These are phyloP conservation scores for Pestalotiopsis sp. DNA, from an alignment of 2,329 filamentous ascomycete species.

Conservation along the genomic window DNA sequence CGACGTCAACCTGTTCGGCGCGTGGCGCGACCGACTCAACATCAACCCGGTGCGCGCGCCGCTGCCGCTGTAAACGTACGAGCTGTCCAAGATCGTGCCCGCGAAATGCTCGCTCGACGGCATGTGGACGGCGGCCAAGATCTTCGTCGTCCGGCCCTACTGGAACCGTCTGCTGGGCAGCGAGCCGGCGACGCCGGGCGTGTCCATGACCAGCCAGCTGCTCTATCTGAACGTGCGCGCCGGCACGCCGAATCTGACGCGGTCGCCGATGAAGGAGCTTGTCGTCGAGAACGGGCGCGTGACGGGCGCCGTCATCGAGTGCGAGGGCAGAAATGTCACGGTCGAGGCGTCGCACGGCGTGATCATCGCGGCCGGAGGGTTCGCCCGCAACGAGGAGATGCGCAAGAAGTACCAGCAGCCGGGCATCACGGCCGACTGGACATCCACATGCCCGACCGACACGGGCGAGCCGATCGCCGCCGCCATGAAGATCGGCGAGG, in stretches of 20 bases:
- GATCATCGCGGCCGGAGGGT: conserved; percentile 35
- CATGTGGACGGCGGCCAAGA: conserved; percentile 1
- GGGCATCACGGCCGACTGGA: conserved; percentile 25
- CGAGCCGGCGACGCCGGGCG: background rate
- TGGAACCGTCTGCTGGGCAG: background rate
- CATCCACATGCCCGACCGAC: conserved; percentile 24
- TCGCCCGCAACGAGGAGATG: conserved; percentile 31
- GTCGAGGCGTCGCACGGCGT: conserved; percentile 30
- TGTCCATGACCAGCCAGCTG: background rate
- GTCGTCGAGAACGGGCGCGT: conserved; percentile 18
- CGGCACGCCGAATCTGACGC: background rate
- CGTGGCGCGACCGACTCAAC: conserved; percentile 18
- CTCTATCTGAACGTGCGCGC: background rate
- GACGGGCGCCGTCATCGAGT: conserved; percentile 24
- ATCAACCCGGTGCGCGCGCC: background rate
- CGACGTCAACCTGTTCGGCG: conserved; percentile 25
- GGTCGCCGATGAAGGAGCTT: conserved; percentile 12
- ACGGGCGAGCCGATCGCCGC: conserved; percentile 28
- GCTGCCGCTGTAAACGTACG: background rate
- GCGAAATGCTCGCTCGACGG: background rate
- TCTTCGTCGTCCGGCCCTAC: background rate
- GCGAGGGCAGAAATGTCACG: conserved; percentile 20
- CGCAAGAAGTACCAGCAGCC: conserved; percentile 24
- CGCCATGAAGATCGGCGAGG: conserved; percentile 28
- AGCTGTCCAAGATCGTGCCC: background rate